Percentiles rank a stretch among this genome's conserved stretches.
Conservation (phyloP, 768 basidiomycete genomes). For the Lyophyllum shimeji region DNA sequence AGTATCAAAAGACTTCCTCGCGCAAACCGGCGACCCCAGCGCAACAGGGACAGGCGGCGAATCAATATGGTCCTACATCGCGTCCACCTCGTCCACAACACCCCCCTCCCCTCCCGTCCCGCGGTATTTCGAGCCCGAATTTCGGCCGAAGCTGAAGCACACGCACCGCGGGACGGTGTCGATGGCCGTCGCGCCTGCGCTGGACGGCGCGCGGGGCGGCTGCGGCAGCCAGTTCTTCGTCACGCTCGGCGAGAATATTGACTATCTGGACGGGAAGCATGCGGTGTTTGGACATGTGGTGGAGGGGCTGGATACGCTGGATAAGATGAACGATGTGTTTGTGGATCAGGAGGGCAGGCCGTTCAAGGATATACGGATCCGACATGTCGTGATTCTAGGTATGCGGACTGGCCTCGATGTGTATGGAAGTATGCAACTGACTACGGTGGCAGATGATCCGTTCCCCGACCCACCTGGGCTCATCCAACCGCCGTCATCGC, state of each 20-base stretch:
- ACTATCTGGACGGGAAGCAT: conserved; percentile 92
- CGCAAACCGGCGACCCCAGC: conserved; percentile 94
- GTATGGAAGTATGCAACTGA: conserved; percentile 3
- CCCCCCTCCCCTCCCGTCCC: conserved; percentile 29
- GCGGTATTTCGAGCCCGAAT: conserved; percentile 90
- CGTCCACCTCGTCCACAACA: conserved; percentile 39
- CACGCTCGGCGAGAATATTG: conserved; percentile 86
- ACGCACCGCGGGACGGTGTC: conserved; percentile 84
- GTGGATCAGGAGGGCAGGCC: conserved; percentile 88
- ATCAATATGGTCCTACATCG: conserved; percentile 79
- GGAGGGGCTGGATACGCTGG: conserved; percentile 88
- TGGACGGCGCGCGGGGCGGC: conserved; percentile 61
- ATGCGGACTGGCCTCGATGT: too few relatives aligned
- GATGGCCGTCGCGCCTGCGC: conserved; percentile 92
- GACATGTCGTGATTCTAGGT: conserved; percentile 97
- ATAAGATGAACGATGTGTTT: conserved; percentile 91
- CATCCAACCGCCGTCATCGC: conserved; percentile 69
- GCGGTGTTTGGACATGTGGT: conserved; percentile 96
- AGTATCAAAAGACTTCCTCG: conserved; percentile 98
- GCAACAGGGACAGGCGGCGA: conserved; percentile 94
- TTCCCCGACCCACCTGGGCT: conserved; percentile 86
- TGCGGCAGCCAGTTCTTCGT: conserved; percentile 98
- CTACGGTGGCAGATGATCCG: conserved; percentile 75
- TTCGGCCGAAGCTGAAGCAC: conserved; percentile 83
- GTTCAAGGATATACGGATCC: conserved; percentile 90